These are phyloP conservation scores for Neoscytalidium dimidiatum DNA, from an alignment of 2,329 filamentous ascomycete species.

Conservation along the genomic window DNA sequence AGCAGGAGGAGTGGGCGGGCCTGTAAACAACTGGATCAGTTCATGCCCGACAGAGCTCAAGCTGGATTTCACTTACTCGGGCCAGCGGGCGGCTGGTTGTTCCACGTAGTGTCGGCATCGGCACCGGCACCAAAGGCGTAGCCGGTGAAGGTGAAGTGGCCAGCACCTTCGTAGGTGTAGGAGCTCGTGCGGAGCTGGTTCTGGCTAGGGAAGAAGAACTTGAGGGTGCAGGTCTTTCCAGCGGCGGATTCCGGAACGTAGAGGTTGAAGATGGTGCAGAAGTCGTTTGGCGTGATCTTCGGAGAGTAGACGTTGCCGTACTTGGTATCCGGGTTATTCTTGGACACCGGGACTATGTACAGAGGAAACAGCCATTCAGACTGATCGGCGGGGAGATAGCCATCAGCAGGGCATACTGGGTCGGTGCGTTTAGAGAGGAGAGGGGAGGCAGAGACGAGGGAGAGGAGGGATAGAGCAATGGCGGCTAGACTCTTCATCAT, in stretches of 20 bases:
- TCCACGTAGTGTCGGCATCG: slow-evolving; percentile 24
- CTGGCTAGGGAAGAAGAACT: slow-evolving; percentile 23
- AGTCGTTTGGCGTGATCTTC: slow-evolving; percentile 24
- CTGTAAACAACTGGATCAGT: background rate
- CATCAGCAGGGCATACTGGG: slow-evolving; percentile 22
- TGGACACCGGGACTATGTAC: slow-evolving; percentile 22
- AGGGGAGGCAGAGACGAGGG: slow-evolving; percentile 18
- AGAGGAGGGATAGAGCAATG: slow-evolving; percentile 5
- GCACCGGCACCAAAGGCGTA: slow-evolving; percentile 25
- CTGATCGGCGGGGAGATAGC: slow-evolving; percentile 21
- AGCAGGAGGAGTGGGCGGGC: slow-evolving; percentile 24
- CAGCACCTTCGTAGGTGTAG: slow-evolving; percentile 21
- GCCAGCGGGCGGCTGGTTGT: slow-evolving; percentile 25
- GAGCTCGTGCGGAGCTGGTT: slow-evolving; percentile 22
- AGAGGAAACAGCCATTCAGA: slow-evolving; percentile 20
- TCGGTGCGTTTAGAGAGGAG: slow-evolving; percentile 12
- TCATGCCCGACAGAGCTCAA: too few relatives aligned
- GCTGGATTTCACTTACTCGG: slow-evolving; percentile 19
- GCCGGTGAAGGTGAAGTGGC: slow-evolving; percentile 27
- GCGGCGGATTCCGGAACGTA: slow-evolving; percentile 23
- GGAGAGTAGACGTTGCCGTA: slow-evolving; percentile 23
- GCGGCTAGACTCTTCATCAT: slow-evolving; percentile 44
- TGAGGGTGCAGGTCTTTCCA: slow-evolving; percentile 25
- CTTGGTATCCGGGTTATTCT: slow-evolving; percentile 21
- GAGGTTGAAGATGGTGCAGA: slow-evolving; percentile 26